Evolutionary conservation across 2,329 filamentous ascomycete species (phyloP), one percentile per base, ranked within the genome.

Genomic region (Camillea tinctor): DNA sequence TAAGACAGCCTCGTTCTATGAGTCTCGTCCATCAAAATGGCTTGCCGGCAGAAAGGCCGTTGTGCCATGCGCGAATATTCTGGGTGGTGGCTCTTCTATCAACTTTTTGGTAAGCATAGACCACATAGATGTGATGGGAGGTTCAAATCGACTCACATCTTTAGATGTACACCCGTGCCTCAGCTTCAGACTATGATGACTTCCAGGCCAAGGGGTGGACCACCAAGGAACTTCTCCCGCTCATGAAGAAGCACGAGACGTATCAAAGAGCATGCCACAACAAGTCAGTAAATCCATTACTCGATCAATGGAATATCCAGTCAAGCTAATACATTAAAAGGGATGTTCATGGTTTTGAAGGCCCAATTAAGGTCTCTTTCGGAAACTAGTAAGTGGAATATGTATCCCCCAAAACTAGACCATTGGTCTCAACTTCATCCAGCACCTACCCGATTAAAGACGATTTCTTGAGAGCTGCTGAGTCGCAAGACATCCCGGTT

Each of bases 191-290:
- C 73, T 91, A 91, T 63, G 90, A 93, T 69, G 89, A 92, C 75
- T 93, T 91, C 76, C 88, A 92, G 69, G 85, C 89, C 56, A 88
- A 91, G 73, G 90, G 90, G n/a, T 92, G 90, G 90, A 86, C 82
- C 8, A 92, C 89, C 3, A 84, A 92, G 72, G 88, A 92, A 62
- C 81, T 92, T 4, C 76, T 92, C 4, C 90, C 90, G 0, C 79
- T 92, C 20, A 92, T 92, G 89, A 89, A 79, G 78, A 93, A 93
- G 79, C 88, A 92, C 62, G 90, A 93, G 77, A 92, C 89, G 0
- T 93, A 92, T 68, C 90, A 93, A 68, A 76, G 85, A 44, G 77
- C 86, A 6, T 84, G 79, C 54, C 85, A 85, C 67, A 88, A 88
- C 72, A 79, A 76, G 71, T 84, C 75, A 59, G 67, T 21, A 6